Evolutionary conservation across 148 eudicot genomes (phyloP).

Genomic region (Beta vulgaris): DNA sequence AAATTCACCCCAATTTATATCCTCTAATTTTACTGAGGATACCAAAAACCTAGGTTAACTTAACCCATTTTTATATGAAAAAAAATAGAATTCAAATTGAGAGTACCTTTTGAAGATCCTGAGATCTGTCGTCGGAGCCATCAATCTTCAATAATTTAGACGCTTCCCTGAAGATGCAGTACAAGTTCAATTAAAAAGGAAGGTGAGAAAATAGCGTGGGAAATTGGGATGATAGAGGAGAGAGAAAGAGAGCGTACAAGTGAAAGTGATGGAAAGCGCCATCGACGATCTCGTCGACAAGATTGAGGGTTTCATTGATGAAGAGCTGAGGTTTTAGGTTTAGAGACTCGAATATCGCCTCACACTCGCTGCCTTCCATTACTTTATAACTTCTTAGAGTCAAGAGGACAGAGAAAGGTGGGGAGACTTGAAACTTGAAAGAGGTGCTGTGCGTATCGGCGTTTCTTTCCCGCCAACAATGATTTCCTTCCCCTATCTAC

Average conservation of each 20-base stretch:
- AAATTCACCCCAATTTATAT: background rate
- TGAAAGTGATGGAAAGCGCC: slow-evolving; percentile 66
- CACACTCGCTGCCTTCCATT: slow-evolving; percentile 64
- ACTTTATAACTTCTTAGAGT: background rate
- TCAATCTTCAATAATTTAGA: slow-evolving; percentile 42
- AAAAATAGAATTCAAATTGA: background rate
- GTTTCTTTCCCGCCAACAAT: too few relatives aligned
- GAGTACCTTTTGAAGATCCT: slow-evolving; percentile 52
- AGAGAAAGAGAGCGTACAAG: slow-evolving; percentile 37
- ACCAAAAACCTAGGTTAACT: background rate
- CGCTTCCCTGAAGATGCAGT: slow-evolving; percentile 53
- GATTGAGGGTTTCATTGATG: slow-evolving; percentile 68
- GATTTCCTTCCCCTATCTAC: too few relatives aligned
- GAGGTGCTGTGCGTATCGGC: background rate
- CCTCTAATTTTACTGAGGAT: background rate
- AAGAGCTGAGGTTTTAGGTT: slow-evolving; percentile 72
- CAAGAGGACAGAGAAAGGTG: background rate
- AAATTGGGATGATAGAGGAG: background rate
- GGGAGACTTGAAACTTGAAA: too few relatives aligned
- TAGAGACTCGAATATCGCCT: slow-evolving; percentile 56
- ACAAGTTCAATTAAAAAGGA: background rate
- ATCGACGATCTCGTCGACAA: slow-evolving; percentile 54
- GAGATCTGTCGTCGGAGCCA: slow-evolving; percentile 51
- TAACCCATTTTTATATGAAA: background rate
- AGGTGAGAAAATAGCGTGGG: background rate